These are phyloP conservation scores for Carex sylvatica DNA, from an alignment of 202 grass and related monocot genomes.

Conservation along the genomic window DNA sequence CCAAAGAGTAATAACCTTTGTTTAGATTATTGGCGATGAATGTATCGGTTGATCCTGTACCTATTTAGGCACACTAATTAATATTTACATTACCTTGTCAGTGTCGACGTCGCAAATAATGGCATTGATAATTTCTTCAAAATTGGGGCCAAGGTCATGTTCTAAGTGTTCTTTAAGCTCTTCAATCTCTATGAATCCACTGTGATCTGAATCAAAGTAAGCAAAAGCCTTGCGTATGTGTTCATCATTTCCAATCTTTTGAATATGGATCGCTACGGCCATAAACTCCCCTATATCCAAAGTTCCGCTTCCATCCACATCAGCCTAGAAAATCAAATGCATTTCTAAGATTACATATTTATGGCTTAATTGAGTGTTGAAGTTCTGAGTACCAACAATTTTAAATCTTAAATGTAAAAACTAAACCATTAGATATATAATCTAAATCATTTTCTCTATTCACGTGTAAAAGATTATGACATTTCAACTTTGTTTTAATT, in stretches of 20 bases:
- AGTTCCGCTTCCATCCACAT: conserved; percentile 65
- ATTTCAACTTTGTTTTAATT: too few relatives aligned
- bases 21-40: neutral
- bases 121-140: conserved; percentile 64
- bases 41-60: neutral
- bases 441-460: too few relatives aligned
- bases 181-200: conserved; percentile 81
- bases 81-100: conserved; percentile 47
- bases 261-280: conserved; percentile 65
- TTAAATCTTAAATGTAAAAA: too few relatives aligned
- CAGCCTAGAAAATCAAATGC: conserved; percentile 53
- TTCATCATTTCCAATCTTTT: conserved; percentile 68
- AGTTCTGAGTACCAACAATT: neutral
- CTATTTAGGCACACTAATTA: neutral
- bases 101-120: conserved; percentile 73
- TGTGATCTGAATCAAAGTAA: conserved; percentile 59
- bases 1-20: neutral
- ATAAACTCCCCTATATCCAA: conserved; percentile 75
- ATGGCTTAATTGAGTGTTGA: neutral
- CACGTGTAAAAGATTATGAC: too few relatives aligned
- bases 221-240: conserved; percentile 72
- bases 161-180: conserved; percentile 59
- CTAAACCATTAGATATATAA: too few relatives aligned
- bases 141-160: conserved; percentile 54
- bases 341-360: neutral